Evolutionary conservation across 2,329 filamentous ascomycete genomes (phyloP), one percentile per base, ranked within the genome.

Genomic region (Neoscytalidium dimidiatum): DNA sequence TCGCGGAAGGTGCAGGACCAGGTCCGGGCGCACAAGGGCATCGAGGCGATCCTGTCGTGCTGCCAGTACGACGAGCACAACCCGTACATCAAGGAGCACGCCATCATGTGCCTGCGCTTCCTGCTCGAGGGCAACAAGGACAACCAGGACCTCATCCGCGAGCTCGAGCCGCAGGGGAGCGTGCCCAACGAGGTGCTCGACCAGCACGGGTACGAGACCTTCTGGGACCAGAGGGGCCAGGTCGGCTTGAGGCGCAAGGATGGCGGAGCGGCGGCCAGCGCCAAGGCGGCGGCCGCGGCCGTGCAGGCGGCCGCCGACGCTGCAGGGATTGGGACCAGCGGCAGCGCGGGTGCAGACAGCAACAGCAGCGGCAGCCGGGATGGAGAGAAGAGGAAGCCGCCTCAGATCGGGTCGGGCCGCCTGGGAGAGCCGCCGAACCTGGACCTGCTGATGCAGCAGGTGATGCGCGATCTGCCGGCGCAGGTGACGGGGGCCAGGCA

Each of bases 61-160:
- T 97, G 93, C 71, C 86, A 89, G 33, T 95, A 95, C 74, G 94
- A 98, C 74, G 92, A 94, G 70, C 88, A 96, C 78, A 97, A 97
- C 73, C 92, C 93, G 0, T 97, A 94, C 74, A 94, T 96, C 68
- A 92, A 94, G 72, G 94, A 98, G 77, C 91, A 87, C 68, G 84
- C 86, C 67, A 82, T 82, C 65, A 80, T 87, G 69, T 88, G 85
- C 52, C 70, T 79, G 3, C 71, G 77, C 1, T 79, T 79, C 62
- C 82, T 91, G 5, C 86, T 92, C 79, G 90, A 92, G 70, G 90
- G 90, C 13, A 92, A 89, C 66, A 85, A 89, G 33, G 89, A 89
- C 64, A 92, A 91, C 17, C 90, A 90, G 68, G 84, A 86, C 33
- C 90, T 91, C 70, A 87, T 94, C 61, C 84, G 88, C 63, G 86